Evolutionary conservation across 345 rosid species (phyloP).

Genomic region (Orychophragmus violaceus): DNA sequence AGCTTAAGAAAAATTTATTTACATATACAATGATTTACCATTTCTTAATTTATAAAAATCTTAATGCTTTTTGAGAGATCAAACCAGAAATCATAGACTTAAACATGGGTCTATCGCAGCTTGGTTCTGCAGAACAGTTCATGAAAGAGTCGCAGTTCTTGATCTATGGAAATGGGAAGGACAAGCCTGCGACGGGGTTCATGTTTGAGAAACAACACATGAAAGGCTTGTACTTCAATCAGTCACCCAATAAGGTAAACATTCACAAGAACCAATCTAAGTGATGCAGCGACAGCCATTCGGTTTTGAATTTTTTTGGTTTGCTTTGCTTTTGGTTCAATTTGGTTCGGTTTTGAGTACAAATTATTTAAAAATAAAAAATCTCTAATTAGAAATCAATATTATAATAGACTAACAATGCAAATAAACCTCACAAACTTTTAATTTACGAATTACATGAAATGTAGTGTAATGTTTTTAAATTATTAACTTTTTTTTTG

Average conservation of each 20-base stretch:
- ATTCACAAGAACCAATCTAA: not conserved
- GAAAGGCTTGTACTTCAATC: conserved; percentile 87
- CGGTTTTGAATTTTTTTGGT: not conserved
- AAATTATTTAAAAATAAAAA: not conserved
- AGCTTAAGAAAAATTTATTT: not conserved
- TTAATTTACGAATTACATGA: not conserved
- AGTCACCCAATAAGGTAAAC: conserved; percentile 75
- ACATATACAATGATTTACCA: not conserved
- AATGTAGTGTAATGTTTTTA: not conserved
- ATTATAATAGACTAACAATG: not conserved
- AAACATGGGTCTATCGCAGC: conserved; percentile 41
- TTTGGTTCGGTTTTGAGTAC: not conserved
- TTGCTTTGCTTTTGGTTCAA: not conserved
- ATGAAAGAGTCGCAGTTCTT: conserved; percentile 78
- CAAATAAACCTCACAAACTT: not conserved
- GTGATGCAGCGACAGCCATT: not conserved
- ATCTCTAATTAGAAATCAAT: not conserved
- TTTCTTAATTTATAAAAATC: not conserved
- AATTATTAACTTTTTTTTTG: not conserved
- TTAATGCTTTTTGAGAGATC: not conserved
- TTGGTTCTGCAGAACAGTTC: conserved; percentile 85
- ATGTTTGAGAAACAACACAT: conserved; percentile 80
- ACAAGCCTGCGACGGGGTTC: conserved; percentile 82
- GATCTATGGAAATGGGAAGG: conserved; percentile 77
- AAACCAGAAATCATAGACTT: not conserved